A percentile compares a stretch with the other conserved stretches of the same genome.
These are phyloP conservation scores for Mycena rebaudengoi DNA, from an alignment of 768 basidiomycete genomes.

Conservation along the genomic window DNA sequence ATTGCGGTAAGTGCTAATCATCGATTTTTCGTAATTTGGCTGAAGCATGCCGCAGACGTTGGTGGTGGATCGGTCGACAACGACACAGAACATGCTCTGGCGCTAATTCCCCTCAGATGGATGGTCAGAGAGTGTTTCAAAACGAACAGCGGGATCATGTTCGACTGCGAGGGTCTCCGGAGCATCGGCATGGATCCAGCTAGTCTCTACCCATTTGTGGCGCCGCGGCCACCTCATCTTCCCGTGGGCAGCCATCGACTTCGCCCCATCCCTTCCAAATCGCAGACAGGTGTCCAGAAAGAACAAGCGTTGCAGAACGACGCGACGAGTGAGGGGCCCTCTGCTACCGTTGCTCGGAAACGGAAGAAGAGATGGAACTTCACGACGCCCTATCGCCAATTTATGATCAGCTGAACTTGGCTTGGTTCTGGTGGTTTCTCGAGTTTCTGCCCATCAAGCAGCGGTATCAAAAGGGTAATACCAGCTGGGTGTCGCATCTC, in stretches of 20 bases:
- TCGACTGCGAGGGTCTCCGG: slow-evolving; percentile 53
- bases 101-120: slow-evolving; percentile 67
- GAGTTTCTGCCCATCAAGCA: slow-evolving; percentile 55
- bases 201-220: slow-evolving; percentile 45
- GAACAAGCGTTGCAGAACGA: not conserved
- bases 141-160: slow-evolving; percentile 64
- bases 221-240: slow-evolving; percentile 41
- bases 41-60: slow-evolving; percentile 46
- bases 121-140: slow-evolving; percentile 77
- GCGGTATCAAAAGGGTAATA: slow-evolving; percentile 44
- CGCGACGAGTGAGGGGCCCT: not conserved
- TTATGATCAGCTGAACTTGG: slow-evolving; percentile 59
- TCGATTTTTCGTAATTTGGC: not conserved
- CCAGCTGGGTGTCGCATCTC: slow-evolving; percentile 37
- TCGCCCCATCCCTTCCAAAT: slow-evolving; percentile 22
- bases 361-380: slow-evolving; percentile 64
- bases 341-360: slow-evolving; percentile 7
- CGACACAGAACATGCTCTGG: slow-evolving; percentile 48
- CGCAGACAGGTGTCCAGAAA: not conserved
- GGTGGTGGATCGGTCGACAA: slow-evolving; percentile 64
- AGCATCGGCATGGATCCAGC: slow-evolving; percentile 51
- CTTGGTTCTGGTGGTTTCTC: slow-evolving; percentile 66
- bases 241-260: slow-evolving; percentile 28
- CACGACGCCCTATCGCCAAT: slow-evolving; percentile 54
- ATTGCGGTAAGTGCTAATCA: slow-evolving; percentile 42